Evolutionary conservation across 208 protist genomes (phyloP), one percentile per base, ranked within the genome.

Genomic region (Trichomonas tenax): DNA sequence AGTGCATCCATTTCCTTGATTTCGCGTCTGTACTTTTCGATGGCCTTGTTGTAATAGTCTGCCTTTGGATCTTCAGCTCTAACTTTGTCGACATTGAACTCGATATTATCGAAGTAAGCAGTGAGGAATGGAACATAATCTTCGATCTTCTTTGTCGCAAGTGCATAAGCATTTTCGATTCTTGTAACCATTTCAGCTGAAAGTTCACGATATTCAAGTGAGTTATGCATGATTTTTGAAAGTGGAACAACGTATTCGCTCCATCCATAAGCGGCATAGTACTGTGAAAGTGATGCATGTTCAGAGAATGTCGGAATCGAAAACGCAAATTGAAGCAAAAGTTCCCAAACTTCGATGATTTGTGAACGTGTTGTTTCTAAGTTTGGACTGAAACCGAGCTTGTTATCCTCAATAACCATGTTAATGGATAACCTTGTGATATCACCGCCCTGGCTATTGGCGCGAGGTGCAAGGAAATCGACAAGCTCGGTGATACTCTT

Each of bases 71-170:
- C 45, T 51, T 93, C 44, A 38, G 15, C 44, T 93, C n/a, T 41
- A 38, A 93, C n/a, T 93, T 93, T n/a, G 46, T 93, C 10, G 9
- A 93, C 44, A 93, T 93, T 51, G 44, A 93, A 93, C 46, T 93
- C 45, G n/a, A 93, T 58, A 38, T 93, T 93, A 38, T 26, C 14
- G 14, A 93, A 51, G 38, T 93, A 93, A 26, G 40, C 44, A 40
- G 41, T n/a, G 34, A 93, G 31, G n/a, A 48, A 17, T 93, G 86
- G 86, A 40, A 40, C 26, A 40, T 44, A 93, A 21, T 48, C 40
- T 93, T 51, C 40, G 6, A 93, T 48, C 46, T 34, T 38, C 45
- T 93, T 38, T 17, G 40, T 23, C 0, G 86, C 23, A 11, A 93
- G 15, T 17, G 1, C 17, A 93, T 93, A 93, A 51, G 86, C 86